A percentile compares a stretch with the other conserved stretches of the same genome.
Evolutionary conservation across 257 asterid species (phyloP).

Genomic region (Solanum okadae): DNA sequence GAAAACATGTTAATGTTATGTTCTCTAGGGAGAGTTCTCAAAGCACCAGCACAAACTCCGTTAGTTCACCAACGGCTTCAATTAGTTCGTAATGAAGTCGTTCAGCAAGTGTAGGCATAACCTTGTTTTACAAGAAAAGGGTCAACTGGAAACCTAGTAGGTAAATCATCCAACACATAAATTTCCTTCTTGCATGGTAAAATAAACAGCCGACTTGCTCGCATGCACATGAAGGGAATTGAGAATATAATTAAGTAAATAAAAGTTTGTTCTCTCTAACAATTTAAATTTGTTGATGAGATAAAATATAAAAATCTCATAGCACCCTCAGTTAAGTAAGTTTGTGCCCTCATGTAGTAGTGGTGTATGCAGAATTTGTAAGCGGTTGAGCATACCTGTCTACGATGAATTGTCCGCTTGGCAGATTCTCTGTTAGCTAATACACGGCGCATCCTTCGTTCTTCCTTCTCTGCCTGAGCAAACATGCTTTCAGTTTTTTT

Average conservation of each 20-base stretch:
- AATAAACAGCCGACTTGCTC: no score
- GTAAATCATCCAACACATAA: background rate
- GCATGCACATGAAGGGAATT: background rate
- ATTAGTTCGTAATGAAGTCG: background rate
- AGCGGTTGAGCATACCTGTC: constrained; percentile 41
- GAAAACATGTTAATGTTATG: background rate
- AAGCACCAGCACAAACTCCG: background rate
- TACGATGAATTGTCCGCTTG: constrained; percentile 65
- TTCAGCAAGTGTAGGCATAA: background rate
- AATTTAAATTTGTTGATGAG: no score
- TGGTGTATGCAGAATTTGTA: no score
- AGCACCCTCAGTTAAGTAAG: no score
- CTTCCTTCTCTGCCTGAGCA: constrained; percentile 62
- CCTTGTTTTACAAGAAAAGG: background rate
- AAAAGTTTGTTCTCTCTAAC: background rate
- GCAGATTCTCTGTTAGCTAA: constrained; percentile 92
- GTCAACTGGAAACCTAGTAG: no score
- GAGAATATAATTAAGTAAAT: background rate
- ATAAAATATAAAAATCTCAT: no score
- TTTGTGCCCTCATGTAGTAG: no score
- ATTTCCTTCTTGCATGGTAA: no score
- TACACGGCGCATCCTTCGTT: constrained; percentile 42
- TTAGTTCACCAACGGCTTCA: background rate
- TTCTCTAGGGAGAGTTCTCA: background rate
- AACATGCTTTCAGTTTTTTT: background rate